These are phyloP conservation scores for Trypanosoma boissoni DNA, from an alignment of 208 protist species.

Conservation along the genomic window DNA sequence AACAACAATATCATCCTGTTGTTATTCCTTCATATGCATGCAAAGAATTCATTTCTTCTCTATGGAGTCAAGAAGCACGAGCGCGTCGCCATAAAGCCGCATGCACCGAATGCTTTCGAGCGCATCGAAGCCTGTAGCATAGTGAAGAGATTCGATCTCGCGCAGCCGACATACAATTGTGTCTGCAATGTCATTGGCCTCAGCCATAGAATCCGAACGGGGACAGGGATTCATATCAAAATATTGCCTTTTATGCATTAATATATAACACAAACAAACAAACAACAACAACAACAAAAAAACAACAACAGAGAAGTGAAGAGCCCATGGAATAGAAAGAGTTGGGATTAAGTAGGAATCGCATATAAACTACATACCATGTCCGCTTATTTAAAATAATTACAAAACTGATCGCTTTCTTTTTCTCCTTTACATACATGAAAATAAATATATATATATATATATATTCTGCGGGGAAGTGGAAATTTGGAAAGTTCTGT, in stretches of 20 bases:
- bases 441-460: no score
- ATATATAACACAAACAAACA: conserved; percentile 3
- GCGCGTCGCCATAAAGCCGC: conserved; percentile 10
- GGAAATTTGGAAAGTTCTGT: no score
- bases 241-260: conserved; percentile 4
- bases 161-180: conserved; percentile 9
- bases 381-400: no score
- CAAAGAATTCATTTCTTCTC: no score
- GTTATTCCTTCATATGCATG: no score
- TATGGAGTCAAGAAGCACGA: conserved; percentile 1
- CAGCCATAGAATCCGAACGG: no score
- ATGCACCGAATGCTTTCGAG: conserved; percentile 17
- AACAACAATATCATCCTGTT: not conserved
- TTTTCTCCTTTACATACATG: no score
- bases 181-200: not conserved
- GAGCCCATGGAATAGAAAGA: conserved; percentile 2
- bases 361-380: no score
- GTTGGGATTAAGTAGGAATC: no score
- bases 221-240: no score
- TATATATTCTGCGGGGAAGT: no score
- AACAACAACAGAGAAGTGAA: conserved; percentile 2
- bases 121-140: conserved; percentile 13
- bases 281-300: conserved; percentile 3
- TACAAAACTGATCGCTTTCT: no score
- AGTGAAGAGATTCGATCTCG: conserved; percentile 21